Evolutionary conservation across 2,329 filamentous ascomycete genomes (phyloP).

Genomic region (Exophiala sideris): DNA sequence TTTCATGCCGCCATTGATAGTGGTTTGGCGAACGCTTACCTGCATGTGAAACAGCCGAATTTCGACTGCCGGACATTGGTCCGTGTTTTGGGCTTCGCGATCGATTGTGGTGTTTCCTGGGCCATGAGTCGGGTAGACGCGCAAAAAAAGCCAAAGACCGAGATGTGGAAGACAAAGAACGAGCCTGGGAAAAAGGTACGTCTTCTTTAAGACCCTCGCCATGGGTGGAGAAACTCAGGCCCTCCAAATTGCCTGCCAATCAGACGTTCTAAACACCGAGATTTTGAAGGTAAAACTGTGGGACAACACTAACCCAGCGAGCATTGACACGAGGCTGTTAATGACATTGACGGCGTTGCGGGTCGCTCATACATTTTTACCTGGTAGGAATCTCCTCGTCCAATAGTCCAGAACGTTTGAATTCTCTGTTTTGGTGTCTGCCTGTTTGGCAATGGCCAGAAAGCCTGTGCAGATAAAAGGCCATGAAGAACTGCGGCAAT

Average conservation of each 20-base stretch:
- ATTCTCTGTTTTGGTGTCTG: neutral
- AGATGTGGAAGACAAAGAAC: neutral
- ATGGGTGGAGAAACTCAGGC: too few relatives aligned
- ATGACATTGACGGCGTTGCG: too few relatives aligned
- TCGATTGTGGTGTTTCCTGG: neutral
- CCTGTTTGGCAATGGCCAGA: neutral
- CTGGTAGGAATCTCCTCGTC: too few relatives aligned
- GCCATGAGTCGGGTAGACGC: neutral
- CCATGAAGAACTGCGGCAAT: neutral
- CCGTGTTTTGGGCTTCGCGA: neutral
- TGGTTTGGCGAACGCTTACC: neutral
- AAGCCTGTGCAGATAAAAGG: neutral
- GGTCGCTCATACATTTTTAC: too few relatives aligned
- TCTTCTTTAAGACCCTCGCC: neutral
- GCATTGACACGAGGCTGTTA: too few relatives aligned
- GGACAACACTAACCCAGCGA: too few relatives aligned
- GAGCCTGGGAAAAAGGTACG: neutral
- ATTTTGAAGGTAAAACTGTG: too few relatives aligned
- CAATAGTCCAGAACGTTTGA: too few relatives aligned
- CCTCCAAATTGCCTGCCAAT: neutral
- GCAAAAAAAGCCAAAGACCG: neutral
- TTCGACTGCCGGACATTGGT: slow-evolving; percentile 10
- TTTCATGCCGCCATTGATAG: neutral
- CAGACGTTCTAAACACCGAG: neutral
- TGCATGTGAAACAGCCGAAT: slow-evolving; percentile 13